phyloP scores from a whole-genome alignment of 495 filamentous ascomycete genomes.

The Penicillium pulvis region DNA sequence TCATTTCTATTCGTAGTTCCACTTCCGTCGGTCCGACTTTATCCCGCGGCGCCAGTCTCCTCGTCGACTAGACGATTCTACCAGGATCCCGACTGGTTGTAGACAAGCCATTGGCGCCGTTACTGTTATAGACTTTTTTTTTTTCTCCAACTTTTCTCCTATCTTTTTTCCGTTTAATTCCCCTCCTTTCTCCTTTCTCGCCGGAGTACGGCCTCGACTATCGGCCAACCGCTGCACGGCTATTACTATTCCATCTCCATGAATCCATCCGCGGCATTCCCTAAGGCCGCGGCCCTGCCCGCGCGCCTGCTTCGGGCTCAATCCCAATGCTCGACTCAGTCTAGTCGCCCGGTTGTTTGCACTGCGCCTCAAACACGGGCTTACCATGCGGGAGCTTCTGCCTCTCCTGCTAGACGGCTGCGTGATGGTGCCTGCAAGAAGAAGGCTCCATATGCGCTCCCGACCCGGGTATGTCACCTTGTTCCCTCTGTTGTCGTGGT shows the following conservation, averaged over 20 bases:
- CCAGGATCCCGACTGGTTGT: not conserved
- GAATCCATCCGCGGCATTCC: conserved; percentile 47
- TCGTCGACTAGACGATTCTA: conserved; percentile 7
- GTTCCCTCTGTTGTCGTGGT: not conserved
- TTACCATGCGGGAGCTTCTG: conserved; percentile 32
- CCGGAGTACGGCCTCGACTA: conserved; percentile 5
- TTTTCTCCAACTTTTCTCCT: conserved; percentile 8
- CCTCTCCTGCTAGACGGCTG: conserved; percentile 26
- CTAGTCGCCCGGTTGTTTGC: conserved; percentile 21
- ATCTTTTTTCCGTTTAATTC: conserved; percentile 9
- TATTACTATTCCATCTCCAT: conserved; percentile 31
- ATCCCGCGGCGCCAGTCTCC: conserved; percentile 22
- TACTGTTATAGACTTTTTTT: conserved; percentile 13
- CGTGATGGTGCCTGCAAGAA: conserved; percentile 29
- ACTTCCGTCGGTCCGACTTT: conserved; percentile 2
- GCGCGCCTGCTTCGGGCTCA: conserved; percentile 46
- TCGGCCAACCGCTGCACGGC: conserved; percentile 18
- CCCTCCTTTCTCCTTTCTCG: not conserved
- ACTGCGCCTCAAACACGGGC: conserved; percentile 29
- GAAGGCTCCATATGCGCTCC: conserved; percentile 19
- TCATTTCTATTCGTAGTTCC: not conserved
- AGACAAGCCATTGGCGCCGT: conserved; percentile 5
- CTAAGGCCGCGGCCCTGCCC: conserved; percentile 50
- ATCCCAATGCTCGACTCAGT: conserved; percentile 40
- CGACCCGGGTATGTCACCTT: conserved; percentile 35